Evolutionary conservation across 2,329 filamentous ascomycete genomes (phyloP), one percentile per base, ranked within the genome.

Genomic region (Magnaporthiopsis poae): DNA sequence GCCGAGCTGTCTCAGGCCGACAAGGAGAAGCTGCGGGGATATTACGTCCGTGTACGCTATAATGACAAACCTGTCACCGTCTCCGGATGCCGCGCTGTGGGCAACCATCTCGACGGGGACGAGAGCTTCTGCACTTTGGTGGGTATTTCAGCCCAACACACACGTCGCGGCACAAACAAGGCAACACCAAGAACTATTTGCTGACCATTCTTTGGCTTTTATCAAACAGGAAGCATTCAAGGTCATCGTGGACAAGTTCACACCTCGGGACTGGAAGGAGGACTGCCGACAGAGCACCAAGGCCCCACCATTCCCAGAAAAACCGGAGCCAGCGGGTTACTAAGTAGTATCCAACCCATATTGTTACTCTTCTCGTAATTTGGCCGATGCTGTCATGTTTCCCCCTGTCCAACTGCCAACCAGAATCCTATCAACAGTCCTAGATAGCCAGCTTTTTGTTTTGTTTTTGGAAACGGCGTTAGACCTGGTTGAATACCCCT

Each of bases 31-130:
- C 77, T 96, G 13, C 81, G 90, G 33, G 88, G 86, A 1, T 92
- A 96, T 80, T 99, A 90, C 76, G 94, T 99, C 18, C 88, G 95
- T 25, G 77, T 99, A 67, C 86, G 93, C 64, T 99, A 96, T 77
- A 99, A 99, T 72, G 95, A 98, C 75, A 82, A 84, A 65, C 85
- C 92, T 3, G 86, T 98, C 73, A 86, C 83, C 18, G 83, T 99
- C 25, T 94, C 94, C 0, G 93, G 91, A 2, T 99, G 95, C 76
- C 87, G 84, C 70, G 78, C 83, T 12, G 77, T 82, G 0, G 91
- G 92, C 8, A 96, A 93, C 68, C 95, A 99, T 77, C 82, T 96
- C 2, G 86, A 91, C 0, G 92, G 92, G 0, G 90, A 98, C 71
- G 88, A 92, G 71, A 90, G 87, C 33, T 94, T 98, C 73, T 99